Conservation (phyloP, 108 stramenopile species). For the Pseudonitzschia delicatissima region DNA sequence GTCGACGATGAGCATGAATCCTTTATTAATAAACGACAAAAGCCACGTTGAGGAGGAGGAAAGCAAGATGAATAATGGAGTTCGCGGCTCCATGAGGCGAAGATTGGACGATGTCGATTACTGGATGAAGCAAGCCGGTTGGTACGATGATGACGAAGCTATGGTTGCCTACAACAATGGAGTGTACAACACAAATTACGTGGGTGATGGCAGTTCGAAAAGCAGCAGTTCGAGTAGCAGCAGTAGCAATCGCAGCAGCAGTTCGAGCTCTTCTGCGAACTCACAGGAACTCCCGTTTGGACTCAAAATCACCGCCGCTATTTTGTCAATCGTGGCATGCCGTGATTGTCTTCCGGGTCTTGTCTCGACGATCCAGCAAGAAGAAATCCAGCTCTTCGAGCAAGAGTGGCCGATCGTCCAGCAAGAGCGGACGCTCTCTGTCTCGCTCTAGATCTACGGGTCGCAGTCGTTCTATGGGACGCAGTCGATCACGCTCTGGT, state of each 20-base stretch:
- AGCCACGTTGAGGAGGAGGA: neutral
- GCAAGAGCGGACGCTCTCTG: neutral
- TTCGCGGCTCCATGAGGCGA: conserved; percentile 17
- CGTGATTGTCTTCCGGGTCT: conserved; percentile 48
- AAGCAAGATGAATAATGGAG: neutral
- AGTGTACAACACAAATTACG: conserved; percentile 62
- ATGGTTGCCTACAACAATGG: conserved; percentile 72
- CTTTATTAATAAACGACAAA: neutral
- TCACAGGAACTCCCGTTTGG: neutral
- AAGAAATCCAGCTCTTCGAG: conserved; percentile 42
- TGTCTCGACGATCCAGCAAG: conserved; percentile 48
- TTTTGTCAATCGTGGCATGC: conserved; percentile 44
- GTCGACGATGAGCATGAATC: neutral
- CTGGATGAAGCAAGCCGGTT: conserved; percentile 76
- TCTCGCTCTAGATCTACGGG: conserved; percentile 39
- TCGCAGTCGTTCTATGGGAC: conserved; percentile 16
- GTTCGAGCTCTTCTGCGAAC: neutral
- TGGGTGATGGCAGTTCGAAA: conserved; percentile 36
- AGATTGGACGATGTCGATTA: conserved; percentile 71
- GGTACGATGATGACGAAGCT: conserved; percentile 78
- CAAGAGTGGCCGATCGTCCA: conserved; percentile 9
- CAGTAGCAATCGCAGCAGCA: neutral
- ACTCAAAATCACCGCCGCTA: conserved; percentile 41
- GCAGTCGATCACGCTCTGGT: conserved; percentile 18
- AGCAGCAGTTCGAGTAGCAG: neutral